phyloP scores from a whole-genome alignment of 352 stramenopile species.

The Aphanomyces euteiches region DNA sequence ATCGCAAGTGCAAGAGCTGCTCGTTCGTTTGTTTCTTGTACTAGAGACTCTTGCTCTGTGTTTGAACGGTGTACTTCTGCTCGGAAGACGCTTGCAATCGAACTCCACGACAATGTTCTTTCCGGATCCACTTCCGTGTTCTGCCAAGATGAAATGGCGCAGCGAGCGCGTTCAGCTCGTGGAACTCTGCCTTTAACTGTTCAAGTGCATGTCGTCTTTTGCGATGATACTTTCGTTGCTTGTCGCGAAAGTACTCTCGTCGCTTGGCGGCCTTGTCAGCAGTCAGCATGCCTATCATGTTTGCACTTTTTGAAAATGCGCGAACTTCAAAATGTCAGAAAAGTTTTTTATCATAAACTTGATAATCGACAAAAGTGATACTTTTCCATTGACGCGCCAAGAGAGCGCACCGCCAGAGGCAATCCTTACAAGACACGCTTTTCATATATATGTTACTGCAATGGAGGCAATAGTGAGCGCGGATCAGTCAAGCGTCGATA shows the following conservation, averaged over 20 bases:
- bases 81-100: neutral
- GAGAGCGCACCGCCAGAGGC: too few relatives aligned
- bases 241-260: conserved; percentile 4
- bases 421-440: too few relatives aligned
- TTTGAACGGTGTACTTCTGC: neutral
- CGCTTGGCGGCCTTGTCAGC: neutral
- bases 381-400: too few relatives aligned
- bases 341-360: too few relatives aligned
- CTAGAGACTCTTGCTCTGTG: neutral
- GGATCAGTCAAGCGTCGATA: too few relatives aligned
- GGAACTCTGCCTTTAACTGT: neutral
- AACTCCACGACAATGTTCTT: neutral
- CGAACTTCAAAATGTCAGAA: too few relatives aligned
- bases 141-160: neutral
- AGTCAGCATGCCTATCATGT: neutral
- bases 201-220: neutral
- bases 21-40: neutral
- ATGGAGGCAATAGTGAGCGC: too few relatives aligned
- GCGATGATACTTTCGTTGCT: neutral
- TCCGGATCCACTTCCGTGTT: neutral
- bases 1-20: neutral
- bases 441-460: too few relatives aligned
- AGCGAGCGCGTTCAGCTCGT: neutral
- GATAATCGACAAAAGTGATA: too few relatives aligned
- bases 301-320: too few relatives aligned